Conservation (phyloP, 2,329 filamentous ascomycete species). For the Aureobasidium sp. region DNA sequence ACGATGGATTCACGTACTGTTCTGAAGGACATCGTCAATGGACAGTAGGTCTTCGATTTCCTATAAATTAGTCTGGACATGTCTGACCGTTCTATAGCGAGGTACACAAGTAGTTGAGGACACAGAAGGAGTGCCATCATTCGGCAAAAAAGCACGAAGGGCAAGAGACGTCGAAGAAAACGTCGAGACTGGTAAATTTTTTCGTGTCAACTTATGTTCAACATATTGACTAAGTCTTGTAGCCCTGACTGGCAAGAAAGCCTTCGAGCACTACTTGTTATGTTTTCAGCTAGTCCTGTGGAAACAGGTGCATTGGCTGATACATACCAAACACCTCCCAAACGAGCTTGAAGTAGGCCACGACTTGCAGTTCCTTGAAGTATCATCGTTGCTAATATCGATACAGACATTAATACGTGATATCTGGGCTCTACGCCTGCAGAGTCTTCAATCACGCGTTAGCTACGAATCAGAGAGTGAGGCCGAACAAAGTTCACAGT, state of each 20-base stretch:
- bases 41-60: conserved; percentile 46
- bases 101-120: conserved; percentile 29
- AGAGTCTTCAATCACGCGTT: conserved; percentile 44
- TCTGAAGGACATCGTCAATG: conserved; percentile 68
- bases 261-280: conserved; percentile 73
- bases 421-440: conserved; percentile 73
- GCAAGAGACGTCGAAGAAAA: conserved; percentile 26
- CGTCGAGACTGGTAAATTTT: conserved; percentile 4
- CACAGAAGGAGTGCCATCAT: conserved; percentile 25
- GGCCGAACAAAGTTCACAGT: conserved; percentile 37
- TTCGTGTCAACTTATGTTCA: background rate
- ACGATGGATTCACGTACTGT: conserved; percentile 73
- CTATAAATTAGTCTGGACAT: background rate
- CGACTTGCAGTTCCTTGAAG: background rate
- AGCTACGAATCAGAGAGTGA: conserved; percentile 30
- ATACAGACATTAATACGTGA: conserved; percentile 61
- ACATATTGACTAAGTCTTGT: conserved; percentile 12
- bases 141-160: conserved; percentile 25
- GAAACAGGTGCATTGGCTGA: conserved; percentile 70
- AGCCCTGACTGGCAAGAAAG: conserved; percentile 56
- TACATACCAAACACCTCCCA: conserved; percentile 59
- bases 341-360: conserved; percentile 60
- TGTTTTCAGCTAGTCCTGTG: conserved; percentile 77
- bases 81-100: conserved; percentile 20
- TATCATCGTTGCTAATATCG: background rate